Evolutionary conservation across 805 yeast genomes (phyloP).

Genomic region (Alloascoidea hylecoeti): DNA sequence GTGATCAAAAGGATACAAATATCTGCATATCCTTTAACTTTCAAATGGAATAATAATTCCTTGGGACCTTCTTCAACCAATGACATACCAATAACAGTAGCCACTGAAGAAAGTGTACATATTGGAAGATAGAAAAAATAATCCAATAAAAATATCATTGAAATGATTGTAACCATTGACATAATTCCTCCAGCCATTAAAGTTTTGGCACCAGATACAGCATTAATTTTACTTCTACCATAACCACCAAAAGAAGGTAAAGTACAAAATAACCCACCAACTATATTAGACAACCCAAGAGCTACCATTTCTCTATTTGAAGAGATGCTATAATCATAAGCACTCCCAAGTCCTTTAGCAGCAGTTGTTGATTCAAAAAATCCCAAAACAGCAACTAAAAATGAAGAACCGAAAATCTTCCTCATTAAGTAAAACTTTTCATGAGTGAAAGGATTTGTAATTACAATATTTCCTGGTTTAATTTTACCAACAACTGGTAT

Average conservation of each 20-base stretch:
- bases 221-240: constrained; percentile 84
- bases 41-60: constrained; percentile 61
- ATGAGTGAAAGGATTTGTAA: constrained; percentile 44
- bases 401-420: constrained; percentile 49
- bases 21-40: constrained; percentile 66
- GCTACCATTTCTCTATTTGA: constrained; percentile 89
- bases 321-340: constrained; percentile 47
- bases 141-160: constrained; percentile 44
- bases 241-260: constrained; percentile 94
- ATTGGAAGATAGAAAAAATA: constrained; percentile 62
- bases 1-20: constrained; percentile 55
- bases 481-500: constrained; percentile 63
- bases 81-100: constrained; percentile 63
- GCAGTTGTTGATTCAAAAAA: constrained; percentile 92
- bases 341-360: constrained; percentile 68
- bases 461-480: constrained; percentile 30
- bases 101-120: constrained; percentile 68
- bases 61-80: constrained; percentile 75
- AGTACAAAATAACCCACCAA: constrained; percentile 40
- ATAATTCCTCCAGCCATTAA: constrained; percentile 74
- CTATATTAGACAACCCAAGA: constrained; percentile 60
- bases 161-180: constrained; percentile 61
- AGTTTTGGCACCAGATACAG: constrained; percentile 76
- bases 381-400: constrained; percentile 74
- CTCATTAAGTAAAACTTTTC: constrained; percentile 32